Base-by-base conservation (phyloP, 2,329 filamentous ascomycete genomes). In the Aspergillus fructus region DNA sequence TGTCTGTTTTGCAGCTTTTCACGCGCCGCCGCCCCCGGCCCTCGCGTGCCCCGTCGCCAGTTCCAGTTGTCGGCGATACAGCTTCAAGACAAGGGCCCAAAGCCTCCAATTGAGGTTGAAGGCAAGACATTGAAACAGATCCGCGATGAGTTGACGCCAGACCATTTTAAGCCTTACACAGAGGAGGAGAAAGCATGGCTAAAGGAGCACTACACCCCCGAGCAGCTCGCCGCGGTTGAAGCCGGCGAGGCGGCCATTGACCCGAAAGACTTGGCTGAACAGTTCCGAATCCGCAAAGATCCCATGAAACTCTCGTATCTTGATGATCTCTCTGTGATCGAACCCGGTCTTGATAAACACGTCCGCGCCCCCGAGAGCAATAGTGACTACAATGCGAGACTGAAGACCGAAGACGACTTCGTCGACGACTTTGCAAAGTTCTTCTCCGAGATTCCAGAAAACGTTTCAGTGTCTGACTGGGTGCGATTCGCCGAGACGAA, bases 161-260 rank as follows among this genome's bases (percentile, higher is more conserved):
- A 65, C 19, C 60, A 75, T 48, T 71, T 72, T 62, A 81, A 85
- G 61, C 79, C 83, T 13, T 94, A 92, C 77, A 86, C 85, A 13
- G 76, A 81, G 41, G 81, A 86, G 62, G 87, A 94, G 70, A 83
- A 85, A 68, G 80, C 81, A 59, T 68, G 76, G 19, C 81, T 96
- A 57, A 75, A 76, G 58, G 77, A 85, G 68, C 84, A 83, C 66
- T 97, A 96, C 79, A 90, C 91, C 0, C 82, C 87, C 15, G 85
- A 89, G 71, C 93, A 97, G 78, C 81, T 96, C 65, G 86, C 85
- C 55, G 91, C 92, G 56, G 86, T 97, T 71, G 82, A 89, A 76
- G 89, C 89, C 48, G 92, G 89, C 66, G 93, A 97, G 76, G 78
- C 83, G 60, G 85, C 89, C 64, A 87, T 97, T 71, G 83, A 89